These are phyloP conservation scores for Sphagnum magellanicum DNA, from an alignment of 228 moss, liverwort and hornwort genomes.

Conservation along the genomic window DNA sequence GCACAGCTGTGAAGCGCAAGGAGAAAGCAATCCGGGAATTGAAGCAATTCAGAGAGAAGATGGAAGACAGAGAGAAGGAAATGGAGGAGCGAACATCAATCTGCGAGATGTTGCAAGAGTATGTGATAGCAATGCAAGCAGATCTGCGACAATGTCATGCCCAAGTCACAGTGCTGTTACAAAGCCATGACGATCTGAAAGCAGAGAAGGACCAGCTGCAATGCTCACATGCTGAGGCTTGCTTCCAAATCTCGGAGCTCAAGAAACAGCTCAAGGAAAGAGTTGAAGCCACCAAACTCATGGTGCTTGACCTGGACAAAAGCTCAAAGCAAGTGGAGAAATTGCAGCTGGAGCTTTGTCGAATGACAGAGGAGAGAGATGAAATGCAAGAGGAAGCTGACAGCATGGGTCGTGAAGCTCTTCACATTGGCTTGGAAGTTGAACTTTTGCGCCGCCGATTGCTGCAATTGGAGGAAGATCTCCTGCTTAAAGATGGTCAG, in stretches of 20 bases:
- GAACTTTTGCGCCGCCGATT: slow-evolving; percentile 45
- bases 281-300: background rate
- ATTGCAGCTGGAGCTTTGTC: background rate
- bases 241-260: slow-evolving; percentile 23
- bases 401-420: slow-evolving; percentile 36
- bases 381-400: slow-evolving; percentile 51
- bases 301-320: background rate
- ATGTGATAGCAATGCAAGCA: slow-evolving; percentile 21
- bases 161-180: slow-evolving; percentile 16
- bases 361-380: slow-evolving; percentile 2
- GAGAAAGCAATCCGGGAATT: slow-evolving; percentile 40
- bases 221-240: slow-evolving; percentile 40
- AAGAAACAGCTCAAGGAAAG: slow-evolving; percentile 14
- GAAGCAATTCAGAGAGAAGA: slow-evolving; percentile 49
- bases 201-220: slow-evolving; percentile 35
- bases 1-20: slow-evolving; percentile 29
- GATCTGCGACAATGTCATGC: slow-evolving; percentile 30
- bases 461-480: slow-evolving; percentile 51
- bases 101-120: slow-evolving; percentile 47
- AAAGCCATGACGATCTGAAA: slow-evolving; percentile 21
- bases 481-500: slow-evolving; percentile 60
- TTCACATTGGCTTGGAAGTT: slow-evolving; percentile 47
- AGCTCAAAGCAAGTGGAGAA: background rate
- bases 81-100: slow-evolving; percentile 44
- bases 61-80: slow-evolving; percentile 55